Conservation (phyloP, 257 asterid species). For the Penstemon newberryi region DNA sequence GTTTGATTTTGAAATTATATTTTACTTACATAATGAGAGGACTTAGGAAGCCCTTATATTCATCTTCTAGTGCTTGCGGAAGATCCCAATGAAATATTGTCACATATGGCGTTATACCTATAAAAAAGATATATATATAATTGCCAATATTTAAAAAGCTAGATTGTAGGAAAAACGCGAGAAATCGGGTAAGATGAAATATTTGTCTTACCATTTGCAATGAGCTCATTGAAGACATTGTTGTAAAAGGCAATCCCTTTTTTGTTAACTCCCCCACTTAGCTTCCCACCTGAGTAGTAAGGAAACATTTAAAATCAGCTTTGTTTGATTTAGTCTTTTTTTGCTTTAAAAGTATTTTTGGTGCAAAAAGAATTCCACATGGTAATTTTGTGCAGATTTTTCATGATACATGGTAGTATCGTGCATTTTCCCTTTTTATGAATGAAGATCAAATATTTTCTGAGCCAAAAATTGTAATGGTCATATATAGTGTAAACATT, state of each 20-base stretch:
- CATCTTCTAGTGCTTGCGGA: conserved; percentile 74
- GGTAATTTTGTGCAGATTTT: no score
- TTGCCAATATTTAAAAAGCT: background rate
- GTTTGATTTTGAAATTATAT: background rate
- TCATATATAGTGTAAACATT: no score
- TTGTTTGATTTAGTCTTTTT: background rate
- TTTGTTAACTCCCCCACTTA: conserved; percentile 55
- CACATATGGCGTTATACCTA: conserved; percentile 61
- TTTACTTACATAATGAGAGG: conserved; percentile 51
- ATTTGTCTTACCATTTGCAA: conserved; percentile 38
- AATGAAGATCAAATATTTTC: background rate
- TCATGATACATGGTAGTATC: no score
- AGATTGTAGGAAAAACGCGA: background rate
- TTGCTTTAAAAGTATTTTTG: background rate
- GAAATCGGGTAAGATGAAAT: background rate
- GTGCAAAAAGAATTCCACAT: no score
- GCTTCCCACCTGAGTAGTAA: conserved; percentile 46
- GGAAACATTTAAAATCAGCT: background rate
- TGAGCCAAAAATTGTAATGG: background rate
- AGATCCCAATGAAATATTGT: conserved; percentile 74
- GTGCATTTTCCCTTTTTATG: background rate
- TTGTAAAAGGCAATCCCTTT: conserved; percentile 52
- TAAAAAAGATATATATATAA: background rate
- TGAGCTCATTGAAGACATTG: conserved; percentile 44
- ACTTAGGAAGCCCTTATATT: conserved; percentile 67